A percentile compares a stretch with the other conserved stretches of the same genome.
These are phyloP conservation scores for Fistulifera solaris DNA, from an alignment of 108 stramenopile genomes.

Conservation along the genomic window DNA sequence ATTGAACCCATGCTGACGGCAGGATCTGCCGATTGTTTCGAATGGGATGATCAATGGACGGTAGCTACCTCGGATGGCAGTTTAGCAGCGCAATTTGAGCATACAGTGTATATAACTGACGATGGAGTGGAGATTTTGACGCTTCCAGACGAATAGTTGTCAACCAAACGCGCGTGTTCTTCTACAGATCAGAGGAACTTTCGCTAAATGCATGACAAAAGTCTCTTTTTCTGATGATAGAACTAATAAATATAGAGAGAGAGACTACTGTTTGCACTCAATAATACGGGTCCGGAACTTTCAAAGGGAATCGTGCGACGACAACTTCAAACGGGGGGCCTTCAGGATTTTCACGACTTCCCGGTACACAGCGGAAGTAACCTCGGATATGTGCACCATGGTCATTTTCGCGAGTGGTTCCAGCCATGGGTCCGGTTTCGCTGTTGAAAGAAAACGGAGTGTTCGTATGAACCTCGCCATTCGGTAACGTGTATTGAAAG, in stretches of 20 bases:
- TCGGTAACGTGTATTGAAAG: conserved; percentile 5
- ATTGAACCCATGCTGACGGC: conserved; percentile 98
- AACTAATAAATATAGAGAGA: no score
- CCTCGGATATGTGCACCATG: neutral
- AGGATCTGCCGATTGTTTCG: conserved; percentile 52
- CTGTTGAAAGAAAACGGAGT: conserved; percentile 5
- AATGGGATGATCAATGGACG: conserved; percentile 96
- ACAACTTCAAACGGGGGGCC: conserved; percentile 8
- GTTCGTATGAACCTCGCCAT: conserved; percentile 5
- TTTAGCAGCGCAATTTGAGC: conserved; percentile 95
- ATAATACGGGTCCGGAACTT: no score
- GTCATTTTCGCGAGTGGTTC: conserved; percentile 3
- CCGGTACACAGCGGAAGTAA: conserved; percentile 9
- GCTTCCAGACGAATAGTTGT: conserved; percentile 17
- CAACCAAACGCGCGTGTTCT: no score
- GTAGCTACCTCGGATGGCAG: conserved; percentile 86
- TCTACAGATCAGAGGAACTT: neutral
- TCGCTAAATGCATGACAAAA: neutral
- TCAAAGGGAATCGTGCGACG: conserved; percentile 9
- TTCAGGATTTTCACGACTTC: conserved; percentile 1
- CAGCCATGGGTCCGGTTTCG: conserved; percentile 14
- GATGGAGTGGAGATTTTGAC: conserved; percentile 92
- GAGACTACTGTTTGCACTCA: no score
- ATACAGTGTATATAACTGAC: conserved; percentile 91
- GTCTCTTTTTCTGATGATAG: neutral